phyloP scores from a whole-genome alignment of 352 stramenopile species.

The Globisporangium uncinulatum region DNA sequence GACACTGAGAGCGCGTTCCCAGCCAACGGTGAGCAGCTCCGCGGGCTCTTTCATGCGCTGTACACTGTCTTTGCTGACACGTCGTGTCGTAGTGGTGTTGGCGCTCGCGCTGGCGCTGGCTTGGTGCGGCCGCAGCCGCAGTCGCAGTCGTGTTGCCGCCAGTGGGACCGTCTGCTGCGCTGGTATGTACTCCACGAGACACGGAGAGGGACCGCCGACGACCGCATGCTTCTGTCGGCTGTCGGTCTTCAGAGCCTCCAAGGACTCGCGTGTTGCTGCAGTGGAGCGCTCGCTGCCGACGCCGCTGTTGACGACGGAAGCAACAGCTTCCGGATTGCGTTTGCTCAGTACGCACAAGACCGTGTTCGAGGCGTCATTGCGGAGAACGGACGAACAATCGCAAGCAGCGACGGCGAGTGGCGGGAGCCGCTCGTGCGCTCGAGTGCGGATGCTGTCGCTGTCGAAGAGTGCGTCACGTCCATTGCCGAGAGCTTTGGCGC shows the following conservation, averaged over 20 bases:
- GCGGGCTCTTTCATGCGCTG: slow-evolving; percentile 10
- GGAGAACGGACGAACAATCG: slow-evolving; percentile 28
- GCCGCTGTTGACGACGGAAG: not conserved
- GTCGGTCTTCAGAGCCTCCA: slow-evolving; percentile 2
- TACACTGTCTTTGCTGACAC: slow-evolving; percentile 12
- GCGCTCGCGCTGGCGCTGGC: not conserved
- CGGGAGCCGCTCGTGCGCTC: slow-evolving; percentile 12
- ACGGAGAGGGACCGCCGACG: not conserved
- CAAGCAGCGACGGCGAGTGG: slow-evolving; percentile 16
- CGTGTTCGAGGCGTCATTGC: slow-evolving; percentile 20
- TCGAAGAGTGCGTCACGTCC: slow-evolving; percentile 17
- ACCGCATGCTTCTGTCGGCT: not conserved
- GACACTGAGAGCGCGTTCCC: not conserved
- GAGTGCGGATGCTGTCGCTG: slow-evolving; percentile 15
- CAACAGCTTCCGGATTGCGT: slow-evolving; percentile 19
- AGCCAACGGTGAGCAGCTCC: slow-evolving; percentile 10
- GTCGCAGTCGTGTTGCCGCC: slow-evolving; percentile 1
- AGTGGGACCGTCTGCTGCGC: slow-evolving; percentile 11
- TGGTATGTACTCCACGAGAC: not conserved
- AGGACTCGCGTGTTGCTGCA: slow-evolving; percentile 2
- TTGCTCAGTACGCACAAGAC: slow-evolving; percentile 20
- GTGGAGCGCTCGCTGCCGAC: not conserved
- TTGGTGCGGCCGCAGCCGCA: not conserved
- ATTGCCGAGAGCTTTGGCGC: slow-evolving; percentile 21
- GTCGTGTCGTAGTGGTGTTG: slow-evolving; percentile 1